These are phyloP conservation scores for Rosa chinensis DNA, from an alignment of 306 rosid genomes.

Conservation along the genomic window DNA sequence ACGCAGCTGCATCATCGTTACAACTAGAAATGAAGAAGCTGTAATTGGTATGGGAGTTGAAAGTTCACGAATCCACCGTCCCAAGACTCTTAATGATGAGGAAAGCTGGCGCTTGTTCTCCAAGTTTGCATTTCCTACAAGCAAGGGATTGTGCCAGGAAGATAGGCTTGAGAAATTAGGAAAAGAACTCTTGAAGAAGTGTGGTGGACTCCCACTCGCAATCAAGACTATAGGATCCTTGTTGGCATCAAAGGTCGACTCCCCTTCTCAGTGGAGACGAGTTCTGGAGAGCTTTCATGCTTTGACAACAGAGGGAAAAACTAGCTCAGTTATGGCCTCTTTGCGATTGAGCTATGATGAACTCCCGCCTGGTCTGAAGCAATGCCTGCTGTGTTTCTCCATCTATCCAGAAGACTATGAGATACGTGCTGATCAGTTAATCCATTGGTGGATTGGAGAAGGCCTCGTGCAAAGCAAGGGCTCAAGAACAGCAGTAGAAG, in stretches of 20 bases:
- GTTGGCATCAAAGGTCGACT: background rate
- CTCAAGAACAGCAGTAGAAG: constrained; percentile 8
- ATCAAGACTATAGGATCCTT: constrained; percentile 25
- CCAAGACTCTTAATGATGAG: background rate
- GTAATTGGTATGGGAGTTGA: background rate
- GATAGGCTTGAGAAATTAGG: background rate
- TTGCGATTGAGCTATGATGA: constrained; percentile 20
- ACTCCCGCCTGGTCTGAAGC: constrained; percentile 14
- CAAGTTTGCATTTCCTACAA: background rate
- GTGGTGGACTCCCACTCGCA: constrained; percentile 26
- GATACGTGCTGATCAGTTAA: too few species aligned
- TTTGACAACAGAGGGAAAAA: too few species aligned
- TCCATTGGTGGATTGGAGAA: too few species aligned
- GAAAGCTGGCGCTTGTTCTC: constrained; percentile 22
- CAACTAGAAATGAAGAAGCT: background rate
- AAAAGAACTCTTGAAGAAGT: background rate
- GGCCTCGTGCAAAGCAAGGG: background rate
- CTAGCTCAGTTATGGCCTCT: background rate
- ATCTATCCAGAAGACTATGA: too few species aligned
- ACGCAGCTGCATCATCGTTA: constrained; percentile 9
- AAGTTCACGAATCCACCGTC: constrained; percentile 3
- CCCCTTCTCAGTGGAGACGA: background rate
- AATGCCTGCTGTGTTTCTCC: constrained; percentile 17
- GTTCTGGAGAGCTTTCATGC: constrained; percentile 5
- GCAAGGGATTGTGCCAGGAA: background rate